phyloP scores from a whole-genome alignment of 176 grass and related monocot genomes.

The Bothriochloa decipiens region DNA sequence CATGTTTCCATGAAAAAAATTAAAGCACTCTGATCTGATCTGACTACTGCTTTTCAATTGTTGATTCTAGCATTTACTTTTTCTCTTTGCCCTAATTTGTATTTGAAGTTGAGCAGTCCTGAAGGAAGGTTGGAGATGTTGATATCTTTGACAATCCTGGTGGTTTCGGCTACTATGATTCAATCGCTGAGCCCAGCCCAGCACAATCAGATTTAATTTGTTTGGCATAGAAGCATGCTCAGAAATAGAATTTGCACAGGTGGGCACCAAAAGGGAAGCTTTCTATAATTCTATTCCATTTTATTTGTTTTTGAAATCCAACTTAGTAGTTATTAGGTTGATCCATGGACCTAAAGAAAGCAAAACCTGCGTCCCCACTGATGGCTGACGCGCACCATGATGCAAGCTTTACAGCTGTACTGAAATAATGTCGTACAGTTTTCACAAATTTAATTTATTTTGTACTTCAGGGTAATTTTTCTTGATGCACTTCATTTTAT shows the following conservation, averaged over 20 bases:
- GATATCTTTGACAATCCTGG: neutral
- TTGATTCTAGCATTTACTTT: neutral
- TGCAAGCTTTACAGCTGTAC: neutral
- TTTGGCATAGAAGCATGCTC: neutral
- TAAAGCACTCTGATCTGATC: neutral
- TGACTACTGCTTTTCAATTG: slow-evolving; percentile 1
- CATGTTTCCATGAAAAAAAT: neutral
- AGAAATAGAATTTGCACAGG: neutral
- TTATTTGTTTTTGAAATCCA: neutral
- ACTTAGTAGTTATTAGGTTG: neutral
- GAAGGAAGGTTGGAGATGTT: neutral
- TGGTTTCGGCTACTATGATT: neutral
- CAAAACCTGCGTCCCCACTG: neutral
- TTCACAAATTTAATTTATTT: neutral
- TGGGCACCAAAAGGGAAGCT: neutral
- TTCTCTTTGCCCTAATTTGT: neutral
- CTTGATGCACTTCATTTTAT: neutral
- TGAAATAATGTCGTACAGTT: neutral
- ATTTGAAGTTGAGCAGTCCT: neutral
- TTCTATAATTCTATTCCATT: neutral
- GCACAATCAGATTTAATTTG: neutral
- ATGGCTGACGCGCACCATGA: neutral
- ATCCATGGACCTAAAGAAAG: neutral
- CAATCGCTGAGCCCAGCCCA: neutral
- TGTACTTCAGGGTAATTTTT: neutral